Evolutionary conservation across 139 green algal genomes (phyloP), one percentile per base, ranked within the genome.

Genomic region (Chlamydomonas sp.): DNA sequence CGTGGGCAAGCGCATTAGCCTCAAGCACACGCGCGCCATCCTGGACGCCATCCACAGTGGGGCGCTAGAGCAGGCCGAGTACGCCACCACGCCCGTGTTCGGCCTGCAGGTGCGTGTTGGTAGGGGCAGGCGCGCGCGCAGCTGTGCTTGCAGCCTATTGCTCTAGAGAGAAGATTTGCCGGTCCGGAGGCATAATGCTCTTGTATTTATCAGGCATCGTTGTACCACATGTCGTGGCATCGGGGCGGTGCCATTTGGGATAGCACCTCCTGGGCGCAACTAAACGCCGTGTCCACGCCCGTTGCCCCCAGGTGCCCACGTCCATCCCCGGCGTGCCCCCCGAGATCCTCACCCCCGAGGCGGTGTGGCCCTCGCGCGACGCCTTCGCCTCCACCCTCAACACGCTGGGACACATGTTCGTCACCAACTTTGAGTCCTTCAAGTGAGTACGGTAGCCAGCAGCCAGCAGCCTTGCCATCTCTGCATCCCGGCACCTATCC

Each of bases 31-130:
- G 7, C 94, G 98, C 62, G 95, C 96, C 74, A 99, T 99, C 84
- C 95, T 99, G 74, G 94, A 99, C 88, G 97, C 98, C 79, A 99
- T 99, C 84, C 98, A 99, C 93, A 93, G 67, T 77, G 98, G 98
- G 5, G 93, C 96, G 79, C 94, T 99, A 72, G 64, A 79, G 2
- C 71, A 86, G 0, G 95, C 89, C 3, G 87, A 97, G 59, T 96
- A 90, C 80, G 78, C 84, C 4, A 85, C 80, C 57, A 97, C 95
- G 66, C 94, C 95, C 63, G 91, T 99, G 66, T 99, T 99, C 88
- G 88, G 92, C 64, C 92, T 99, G 72, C 82, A 97, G 84, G 95
- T 98, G 78, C 0, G 85, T 67, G 62, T 79, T n/a, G 67, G 67
- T 15, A 4, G 67, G 67, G 67, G 20, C 14, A 15, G 10, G 67